Conservation (phyloP, 768 basidiomycete genomes). For the Mycena albidolilacea region DNA sequence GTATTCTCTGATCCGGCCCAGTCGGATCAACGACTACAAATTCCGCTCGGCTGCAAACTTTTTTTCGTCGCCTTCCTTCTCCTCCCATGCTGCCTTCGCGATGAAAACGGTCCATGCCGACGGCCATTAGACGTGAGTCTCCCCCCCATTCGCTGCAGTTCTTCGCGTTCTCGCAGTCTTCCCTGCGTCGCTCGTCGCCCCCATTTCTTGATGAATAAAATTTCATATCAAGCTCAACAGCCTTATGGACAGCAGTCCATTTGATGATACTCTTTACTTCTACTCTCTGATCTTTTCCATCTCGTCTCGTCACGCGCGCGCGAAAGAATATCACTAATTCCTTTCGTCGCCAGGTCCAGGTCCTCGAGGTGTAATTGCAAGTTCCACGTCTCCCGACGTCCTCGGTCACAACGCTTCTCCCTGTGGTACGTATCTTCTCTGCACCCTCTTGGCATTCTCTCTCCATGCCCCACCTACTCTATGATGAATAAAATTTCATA, state of each 20-base stretch:
- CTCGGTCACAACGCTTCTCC: background rate
- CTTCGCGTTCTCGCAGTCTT: background rate
- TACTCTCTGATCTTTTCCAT: slow-evolving; percentile 24
- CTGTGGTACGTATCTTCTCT: background rate
- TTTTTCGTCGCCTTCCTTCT: background rate
- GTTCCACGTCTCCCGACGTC: too few relatives aligned
- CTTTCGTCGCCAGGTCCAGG: background rate
- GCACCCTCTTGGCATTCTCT: background rate
- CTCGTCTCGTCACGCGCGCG: background rate
- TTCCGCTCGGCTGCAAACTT: background rate
- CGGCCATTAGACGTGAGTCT: background rate
- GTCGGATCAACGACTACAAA: background rate
- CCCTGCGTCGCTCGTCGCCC: background rate
- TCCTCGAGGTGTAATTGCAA: background rate
- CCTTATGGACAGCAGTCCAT: slow-evolving; percentile 31
- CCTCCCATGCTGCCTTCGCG: background rate
- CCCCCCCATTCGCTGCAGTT: background rate
- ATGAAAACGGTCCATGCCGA: background rate
- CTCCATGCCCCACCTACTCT: background rate
- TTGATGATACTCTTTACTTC: slow-evolving; percentile 35
- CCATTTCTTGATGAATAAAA: slow-evolving; percentile 32
- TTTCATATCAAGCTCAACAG: slow-evolving; percentile 35
- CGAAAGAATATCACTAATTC: background rate
- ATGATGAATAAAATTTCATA: slow-evolving; percentile 35
- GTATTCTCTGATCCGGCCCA: background rate